Evolutionary conservation across 106 monocot genomes (phyloP).

Genomic region (Dendrobium catenatum): DNA sequence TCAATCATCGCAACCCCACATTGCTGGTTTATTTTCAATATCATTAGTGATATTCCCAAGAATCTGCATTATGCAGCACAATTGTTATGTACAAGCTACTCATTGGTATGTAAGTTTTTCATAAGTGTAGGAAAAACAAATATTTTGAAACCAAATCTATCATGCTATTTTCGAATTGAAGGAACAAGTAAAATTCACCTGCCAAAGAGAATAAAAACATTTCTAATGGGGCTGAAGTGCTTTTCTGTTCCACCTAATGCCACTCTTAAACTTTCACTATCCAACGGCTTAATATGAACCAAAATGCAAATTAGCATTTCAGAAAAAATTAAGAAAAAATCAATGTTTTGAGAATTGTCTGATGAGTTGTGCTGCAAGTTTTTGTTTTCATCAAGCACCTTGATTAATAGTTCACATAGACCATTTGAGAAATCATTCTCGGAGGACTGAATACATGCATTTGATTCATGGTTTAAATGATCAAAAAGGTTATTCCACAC

Average conservation of each 20-base stretch:
- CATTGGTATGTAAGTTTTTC: background rate
- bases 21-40: conserved; percentile 18
- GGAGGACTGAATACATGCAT: background rate
- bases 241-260: background rate
- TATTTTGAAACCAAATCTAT: background rate
- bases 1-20: conserved; percentile 10
- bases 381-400: conserved; percentile 25
- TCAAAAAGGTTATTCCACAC: conserved; percentile 27
- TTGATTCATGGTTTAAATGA: conserved; percentile 4
- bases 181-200: conserved; percentile 21
- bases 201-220: conserved; percentile 25
- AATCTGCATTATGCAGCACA: conserved; percentile 22
- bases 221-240: conserved; percentile 13
- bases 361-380: background rate
- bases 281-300: conserved; percentile 15
- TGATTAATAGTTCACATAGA: conserved; percentile 21
- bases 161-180: background rate
- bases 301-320: conserved; percentile 28
- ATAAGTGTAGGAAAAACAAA: background rate
- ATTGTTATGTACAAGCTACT: background rate
- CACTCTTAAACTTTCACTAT: conserved; percentile 5
- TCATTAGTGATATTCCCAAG: conserved; percentile 20
- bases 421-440: conserved; percentile 15
- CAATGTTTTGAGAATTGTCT: conserved; percentile 17
- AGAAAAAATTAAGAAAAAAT: conserved; percentile 21